Evolutionary conservation across 2,329 filamentous ascomycete species (phyloP).

Genomic region (Parastagonospora nodorum): DNA sequence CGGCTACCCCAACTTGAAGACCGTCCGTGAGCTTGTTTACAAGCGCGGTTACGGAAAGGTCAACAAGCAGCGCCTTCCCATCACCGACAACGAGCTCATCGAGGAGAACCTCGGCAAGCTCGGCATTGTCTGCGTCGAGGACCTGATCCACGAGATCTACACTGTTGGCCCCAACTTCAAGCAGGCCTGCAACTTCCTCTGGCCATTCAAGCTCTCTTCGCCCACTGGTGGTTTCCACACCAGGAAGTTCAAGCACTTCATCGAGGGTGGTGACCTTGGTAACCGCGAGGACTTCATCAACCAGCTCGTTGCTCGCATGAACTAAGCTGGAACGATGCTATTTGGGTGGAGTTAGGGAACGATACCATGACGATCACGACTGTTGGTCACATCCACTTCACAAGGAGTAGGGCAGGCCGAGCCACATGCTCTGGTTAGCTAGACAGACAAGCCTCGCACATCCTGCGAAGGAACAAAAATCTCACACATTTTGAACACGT

Average conservation of each 20-base stretch:
- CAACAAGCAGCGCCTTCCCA: constrained; percentile 95
- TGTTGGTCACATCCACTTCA: constrained; percentile 25
- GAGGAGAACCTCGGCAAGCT: constrained; percentile 97
- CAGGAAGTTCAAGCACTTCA: constrained; percentile 99
- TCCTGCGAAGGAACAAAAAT: constrained; percentile 27
- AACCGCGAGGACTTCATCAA: constrained; percentile 99
- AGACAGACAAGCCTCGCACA: constrained; percentile 30
- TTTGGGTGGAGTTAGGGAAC: constrained; percentile 37
- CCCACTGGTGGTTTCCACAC: constrained; percentile 94
- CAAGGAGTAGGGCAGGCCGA: constrained; percentile 33
- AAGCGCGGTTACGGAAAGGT: constrained; percentile 98
- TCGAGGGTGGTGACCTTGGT: constrained; percentile 97
- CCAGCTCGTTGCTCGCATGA: constrained; percentile 95
- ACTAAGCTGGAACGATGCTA: constrained; percentile 63
- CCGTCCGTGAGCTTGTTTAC: constrained; percentile 98
- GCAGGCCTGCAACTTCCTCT: constrained; percentile 99
- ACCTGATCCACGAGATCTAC: constrained; percentile 98
- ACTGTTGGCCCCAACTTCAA: constrained; percentile 98
- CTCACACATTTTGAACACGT: constrained; percentile 4
- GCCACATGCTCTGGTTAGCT: constrained; percentile 38
- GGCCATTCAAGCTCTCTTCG: constrained; percentile 99
- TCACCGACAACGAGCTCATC: constrained; percentile 97
- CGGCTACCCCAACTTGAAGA: constrained; percentile 99
- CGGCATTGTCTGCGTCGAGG: constrained; percentile 94
- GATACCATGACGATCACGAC: constrained; percentile 34